phyloP scores from a whole-genome alignment of 2,329 filamentous ascomycete genomes.

The Epichloe coenophiala region DNA sequence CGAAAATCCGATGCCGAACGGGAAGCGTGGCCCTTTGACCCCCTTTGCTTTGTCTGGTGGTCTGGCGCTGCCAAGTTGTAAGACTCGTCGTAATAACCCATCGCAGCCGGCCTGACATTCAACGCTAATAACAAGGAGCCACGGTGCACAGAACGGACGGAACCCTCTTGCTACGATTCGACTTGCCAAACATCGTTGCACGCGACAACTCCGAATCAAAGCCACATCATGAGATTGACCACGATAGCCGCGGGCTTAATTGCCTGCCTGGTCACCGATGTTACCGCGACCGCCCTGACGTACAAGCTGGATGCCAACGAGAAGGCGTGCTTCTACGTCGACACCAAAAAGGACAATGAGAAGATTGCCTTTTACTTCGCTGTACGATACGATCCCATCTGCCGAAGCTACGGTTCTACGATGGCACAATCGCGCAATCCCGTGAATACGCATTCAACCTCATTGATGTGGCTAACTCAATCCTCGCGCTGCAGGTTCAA shows the following conservation, averaged over 20 bases:
- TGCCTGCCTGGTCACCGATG: slow-evolving; percentile 55
- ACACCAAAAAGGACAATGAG: slow-evolving; percentile 65
- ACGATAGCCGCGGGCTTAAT: slow-evolving; percentile 53
- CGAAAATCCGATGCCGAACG: slow-evolving; percentile 12
- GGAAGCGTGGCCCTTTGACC: slow-evolving; percentile 9
- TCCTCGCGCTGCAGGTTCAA: slow-evolving; percentile 59
- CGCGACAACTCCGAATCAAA: slow-evolving; percentile 14
- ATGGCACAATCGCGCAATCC: not conserved
- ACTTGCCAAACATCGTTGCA: slow-evolving; percentile 9
- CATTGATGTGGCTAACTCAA: not conserved
- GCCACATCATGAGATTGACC: slow-evolving; percentile 49
- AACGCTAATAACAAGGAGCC: slow-evolving; percentile 1
- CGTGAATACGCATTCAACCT: not conserved
- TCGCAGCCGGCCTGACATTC: not conserved
- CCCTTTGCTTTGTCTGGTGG: not conserved
- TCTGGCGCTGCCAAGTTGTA: not conserved
- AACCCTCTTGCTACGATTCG: not conserved
- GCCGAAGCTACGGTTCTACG: not conserved
- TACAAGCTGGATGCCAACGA: slow-evolving; percentile 86
- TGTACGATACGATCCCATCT: slow-evolving; percentile 15
- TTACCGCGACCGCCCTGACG: slow-evolving; percentile 79
- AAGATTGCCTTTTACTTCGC: slow-evolving; percentile 98
- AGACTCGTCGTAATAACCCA: not conserved
- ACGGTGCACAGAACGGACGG: slow-evolving; percentile 2
- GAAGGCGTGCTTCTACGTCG: slow-evolving; percentile 87